Conservation (phyloP, 345 rosid genomes). For the Conringia planisiliqua region DNA sequence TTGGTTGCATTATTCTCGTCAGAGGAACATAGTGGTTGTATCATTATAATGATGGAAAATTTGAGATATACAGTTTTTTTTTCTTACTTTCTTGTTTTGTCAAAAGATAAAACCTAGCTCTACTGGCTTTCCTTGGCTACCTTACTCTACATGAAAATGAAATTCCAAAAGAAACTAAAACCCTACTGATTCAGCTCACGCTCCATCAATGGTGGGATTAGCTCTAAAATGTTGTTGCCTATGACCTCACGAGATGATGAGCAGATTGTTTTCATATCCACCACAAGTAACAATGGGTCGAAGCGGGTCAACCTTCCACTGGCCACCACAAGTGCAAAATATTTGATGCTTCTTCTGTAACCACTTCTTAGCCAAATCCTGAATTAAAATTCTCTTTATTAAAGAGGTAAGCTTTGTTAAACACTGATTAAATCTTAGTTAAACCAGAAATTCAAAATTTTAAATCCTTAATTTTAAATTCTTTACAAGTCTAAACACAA, state of each 20-base stretch:
- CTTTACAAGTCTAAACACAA: too few species aligned
- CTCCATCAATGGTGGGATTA: neutral
- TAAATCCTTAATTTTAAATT: too few species aligned
- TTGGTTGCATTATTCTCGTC: slow-evolving; percentile 12
- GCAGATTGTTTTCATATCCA: too few species aligned
- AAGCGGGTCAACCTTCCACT: slow-evolving; percentile 87
- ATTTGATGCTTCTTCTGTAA: too few species aligned
- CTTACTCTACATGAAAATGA: slow-evolving; percentile 20
- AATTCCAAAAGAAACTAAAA: slow-evolving; percentile 4
- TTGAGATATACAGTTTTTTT: slow-evolving; percentile 21
- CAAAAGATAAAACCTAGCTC: slow-evolving; percentile 2
- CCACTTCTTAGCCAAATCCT: too few species aligned
- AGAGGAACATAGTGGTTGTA: slow-evolving; percentile 4
- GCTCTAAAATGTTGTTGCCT: slow-evolving; percentile 1
- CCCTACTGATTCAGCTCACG: slow-evolving; percentile 20
- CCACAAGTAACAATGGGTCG: slow-evolving; percentile 70
- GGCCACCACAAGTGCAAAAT: too few species aligned
- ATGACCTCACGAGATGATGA: slow-evolving; percentile 46
- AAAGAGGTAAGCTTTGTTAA: too few species aligned
- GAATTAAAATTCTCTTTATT: too few species aligned
- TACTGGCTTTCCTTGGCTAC: slow-evolving; percentile 25
- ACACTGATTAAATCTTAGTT: too few species aligned
- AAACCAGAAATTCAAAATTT: too few species aligned
- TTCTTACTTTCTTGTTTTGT: slow-evolving; percentile 7
- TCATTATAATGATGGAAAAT: slow-evolving; percentile 8